phyloP scores from a whole-genome alignment of 2,329 filamentous ascomycete genomes.

The Apiospora sp. region DNA sequence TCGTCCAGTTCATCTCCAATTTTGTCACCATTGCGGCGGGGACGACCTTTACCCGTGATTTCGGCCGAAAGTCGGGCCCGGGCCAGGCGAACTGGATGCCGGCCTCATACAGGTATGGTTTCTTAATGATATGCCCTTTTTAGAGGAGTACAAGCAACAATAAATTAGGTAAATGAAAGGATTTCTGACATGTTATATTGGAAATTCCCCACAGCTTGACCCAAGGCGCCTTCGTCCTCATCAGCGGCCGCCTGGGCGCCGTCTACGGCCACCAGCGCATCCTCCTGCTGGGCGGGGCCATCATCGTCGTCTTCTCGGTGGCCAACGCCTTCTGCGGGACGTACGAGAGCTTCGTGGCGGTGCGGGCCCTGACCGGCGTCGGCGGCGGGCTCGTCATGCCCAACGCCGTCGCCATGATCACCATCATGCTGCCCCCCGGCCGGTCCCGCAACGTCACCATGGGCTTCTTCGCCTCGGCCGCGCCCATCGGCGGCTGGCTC shows the following conservation, averaged over 20 bases:
- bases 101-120: constrained; percentile 45
- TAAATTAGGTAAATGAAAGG: background rate
- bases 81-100: constrained; percentile 50
- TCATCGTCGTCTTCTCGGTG: constrained; percentile 53
- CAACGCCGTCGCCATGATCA: constrained; percentile 22
- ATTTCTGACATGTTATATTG: background rate
- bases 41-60: constrained; percentile 37
- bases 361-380: constrained; percentile 19
- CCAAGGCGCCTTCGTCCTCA: constrained; percentile 61
- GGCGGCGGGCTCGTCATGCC: constrained; percentile 22
- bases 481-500: constrained; percentile 15
- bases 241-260: constrained; percentile 57
- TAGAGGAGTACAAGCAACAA: background rate
- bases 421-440: constrained; percentile 18
- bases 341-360: constrained; percentile 49
- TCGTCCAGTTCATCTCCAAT: constrained; percentile 42
- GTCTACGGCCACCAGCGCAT: constrained; percentile 59
- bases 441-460: constrained; percentile 43
- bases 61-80: constrained; percentile 40
- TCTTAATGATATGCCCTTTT: background rate
- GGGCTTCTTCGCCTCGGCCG: constrained; percentile 8
- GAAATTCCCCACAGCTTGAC: constrained; percentile 47
- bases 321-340: constrained; percentile 52
- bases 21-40: constrained; percentile 42
- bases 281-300: constrained; percentile 51